Percentiles rank a stretch among this genome's conserved stretches.
Conservation (phyloP, 164 flowering plant genomes). For the Vitis riparia region DNA sequence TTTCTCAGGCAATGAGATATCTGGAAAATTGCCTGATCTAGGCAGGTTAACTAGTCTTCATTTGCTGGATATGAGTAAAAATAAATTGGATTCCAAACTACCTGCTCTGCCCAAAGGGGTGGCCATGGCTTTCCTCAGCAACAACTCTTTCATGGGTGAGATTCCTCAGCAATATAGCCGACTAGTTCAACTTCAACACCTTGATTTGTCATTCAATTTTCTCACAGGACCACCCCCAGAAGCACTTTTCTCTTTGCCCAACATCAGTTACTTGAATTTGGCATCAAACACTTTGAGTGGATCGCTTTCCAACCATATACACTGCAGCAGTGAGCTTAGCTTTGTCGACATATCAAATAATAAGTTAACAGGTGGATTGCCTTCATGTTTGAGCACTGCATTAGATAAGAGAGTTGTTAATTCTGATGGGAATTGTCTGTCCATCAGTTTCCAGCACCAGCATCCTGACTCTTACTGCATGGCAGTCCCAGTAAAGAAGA, state of each 20-base stretch:
- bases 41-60: slow-evolving; percentile 41
- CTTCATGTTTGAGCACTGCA: slow-evolving; percentile 52
- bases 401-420: slow-evolving; percentile 41
- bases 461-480: slow-evolving; percentile 52
- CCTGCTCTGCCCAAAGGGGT: slow-evolving; percentile 60
- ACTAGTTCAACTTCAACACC: slow-evolving; percentile 59
- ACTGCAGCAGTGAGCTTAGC: slow-evolving; percentile 55
- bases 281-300: slow-evolving; percentile 66
- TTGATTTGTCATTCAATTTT: slow-evolving; percentile 68
- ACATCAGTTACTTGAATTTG: slow-evolving; percentile 67
- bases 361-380: slow-evolving; percentile 55
- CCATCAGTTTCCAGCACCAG: slow-evolving; percentile 41
- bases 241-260: slow-evolving; percentile 62
- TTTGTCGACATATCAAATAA: slow-evolving; percentile 77
- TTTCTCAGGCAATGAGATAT: slow-evolving; percentile 55
- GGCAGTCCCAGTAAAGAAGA: slow-evolving; percentile 15
- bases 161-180: slow-evolving; percentile 54
- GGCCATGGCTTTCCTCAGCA: slow-evolving; percentile 54
- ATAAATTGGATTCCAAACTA: slow-evolving; percentile 46
- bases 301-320: slow-evolving; percentile 45
- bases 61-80: slow-evolving; percentile 67
- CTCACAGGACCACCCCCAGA: slow-evolving; percentile 57
- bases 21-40: slow-evolving; percentile 61
- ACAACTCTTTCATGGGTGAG: slow-evolving; percentile 58
- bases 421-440: slow-evolving; percentile 68